Base-by-base conservation (phyloP, 2,329 filamentous ascomycete species). In the Colletotrichum sp. region DNA sequence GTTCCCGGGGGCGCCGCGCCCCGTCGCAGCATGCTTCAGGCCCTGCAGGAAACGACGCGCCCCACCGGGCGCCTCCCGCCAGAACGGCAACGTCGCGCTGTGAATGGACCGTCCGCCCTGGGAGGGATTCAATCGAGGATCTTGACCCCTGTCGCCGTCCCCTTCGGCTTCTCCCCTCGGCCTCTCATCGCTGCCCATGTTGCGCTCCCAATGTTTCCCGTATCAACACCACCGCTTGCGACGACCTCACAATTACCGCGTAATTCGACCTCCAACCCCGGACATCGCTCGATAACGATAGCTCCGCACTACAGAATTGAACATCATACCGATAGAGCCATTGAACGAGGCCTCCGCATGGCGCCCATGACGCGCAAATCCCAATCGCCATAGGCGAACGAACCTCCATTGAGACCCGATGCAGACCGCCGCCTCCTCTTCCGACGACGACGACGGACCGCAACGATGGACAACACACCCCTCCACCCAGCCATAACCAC, bases 391-490 rank as follows among this genome's bases (percentile, higher is more conserved):
- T n/a, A 26, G 36, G 30, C 52, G 36, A 71, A 36, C 3, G 52
- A 26, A 34, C 34, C 8, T 36, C 72, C 18, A 7, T 16, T 22
- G 48, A n/a, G 30, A 44, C 18, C 18, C 68, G 52, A 75, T 66
- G 68, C 69, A 65, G 59, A 62, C 71, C 39, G 26, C 15, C 63
- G 22, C 62, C 28, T 24, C 44, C 28, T n/a, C 66, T 15, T 22
- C 44, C 34, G 13, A 15, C 34, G 34, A 36, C 32, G 32, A 34
- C 22, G 16, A 22, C 32, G n/a, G 12, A 30, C n/a, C 36, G 28
- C 48, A 60, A 72, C 65, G 26, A 78, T 77, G 71, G 77, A 77
- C 72, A 70, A 72, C 68, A 72, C 72, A 13, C 75, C 71, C 22
- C 69, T 78, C 60, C 68, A 75, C 44, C 76, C 75, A 32, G 72